A percentile compares a stretch with the other conserved stretches of the same genome.
Conservation (phyloP, 2,329 filamentous ascomycete species). For the Aciculosporium take region DNA sequence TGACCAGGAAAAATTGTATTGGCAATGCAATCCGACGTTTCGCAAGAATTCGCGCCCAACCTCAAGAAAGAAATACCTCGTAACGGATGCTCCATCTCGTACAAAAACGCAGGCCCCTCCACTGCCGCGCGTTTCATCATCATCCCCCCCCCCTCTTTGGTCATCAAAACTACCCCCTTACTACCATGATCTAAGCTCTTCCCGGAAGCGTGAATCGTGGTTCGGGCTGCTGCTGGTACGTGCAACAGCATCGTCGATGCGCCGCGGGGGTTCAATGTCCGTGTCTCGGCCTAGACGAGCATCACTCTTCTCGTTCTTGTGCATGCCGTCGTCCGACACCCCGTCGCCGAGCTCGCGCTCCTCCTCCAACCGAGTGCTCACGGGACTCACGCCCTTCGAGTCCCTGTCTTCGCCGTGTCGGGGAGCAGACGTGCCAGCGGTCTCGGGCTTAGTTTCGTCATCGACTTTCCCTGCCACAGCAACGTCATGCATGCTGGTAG, state of each 20-base stretch:
- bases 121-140: no score
- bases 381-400: slow-evolving; percentile 23
- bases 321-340: slow-evolving; percentile 7
- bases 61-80: no score
- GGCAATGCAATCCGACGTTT: no score
- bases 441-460: neutral
- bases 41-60: no score
- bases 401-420: slow-evolving; percentile 12
- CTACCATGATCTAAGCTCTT: slow-evolving; percentile 30
- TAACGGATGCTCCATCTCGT: no score
- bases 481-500: slow-evolving; percentile 31
- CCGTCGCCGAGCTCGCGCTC: slow-evolving; percentile 22
- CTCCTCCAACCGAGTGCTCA: slow-evolving; percentile 27
- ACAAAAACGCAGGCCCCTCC: no score
- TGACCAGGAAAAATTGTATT: no score
- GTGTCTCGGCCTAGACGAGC: slow-evolving; percentile 5
- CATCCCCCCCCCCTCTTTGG: no score
- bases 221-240: slow-evolving; percentile 36
- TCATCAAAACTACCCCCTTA: no score
- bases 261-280: slow-evolving; percentile 24
- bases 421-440: slow-evolving; percentile 11
- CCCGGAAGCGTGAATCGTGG: slow-evolving; percentile 44
- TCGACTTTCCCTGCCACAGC: slow-evolving; percentile 26
- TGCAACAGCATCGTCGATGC: slow-evolving; percentile 18
- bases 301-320: slow-evolving; percentile 6